A percentile compares a stretch with the other conserved stretches of the same genome.
Evolutionary conservation across 2,329 filamentous ascomycete species (phyloP).

Genomic region (Aquanectria penicillioides): DNA sequence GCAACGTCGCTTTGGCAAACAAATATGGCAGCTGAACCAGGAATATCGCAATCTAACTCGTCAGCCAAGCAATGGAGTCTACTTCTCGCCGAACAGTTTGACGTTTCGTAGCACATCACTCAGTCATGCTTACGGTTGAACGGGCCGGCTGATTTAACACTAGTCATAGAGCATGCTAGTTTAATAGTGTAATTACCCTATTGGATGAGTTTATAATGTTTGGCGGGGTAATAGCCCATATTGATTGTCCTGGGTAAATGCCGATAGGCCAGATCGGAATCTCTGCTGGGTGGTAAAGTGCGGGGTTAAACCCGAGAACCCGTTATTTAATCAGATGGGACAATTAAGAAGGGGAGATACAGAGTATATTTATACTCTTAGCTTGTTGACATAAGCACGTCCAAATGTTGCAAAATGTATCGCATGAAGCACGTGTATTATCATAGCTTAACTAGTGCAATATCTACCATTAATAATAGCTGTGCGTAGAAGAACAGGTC

Average conservation of each 20-base stretch:
- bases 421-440: too few relatives aligned
- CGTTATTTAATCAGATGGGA: too few relatives aligned
- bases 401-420: too few relatives aligned
- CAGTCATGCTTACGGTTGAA: neutral
- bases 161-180: neutral
- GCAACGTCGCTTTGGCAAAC: neutral
- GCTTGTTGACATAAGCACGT: too few relatives aligned
- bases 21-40: neutral
- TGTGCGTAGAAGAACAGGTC: too few relatives aligned
- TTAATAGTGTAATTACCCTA: neutral
- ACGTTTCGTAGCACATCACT: neutral
- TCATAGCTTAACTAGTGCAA: too few relatives aligned
- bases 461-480: too few relatives aligned
- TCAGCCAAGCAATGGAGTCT: neutral
- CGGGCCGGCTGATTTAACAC: constrained; percentile 1
- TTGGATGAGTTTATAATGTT: neutral
- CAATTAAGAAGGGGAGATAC: too few relatives aligned
- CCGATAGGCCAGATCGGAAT: neutral
- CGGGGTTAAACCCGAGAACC: neutral
- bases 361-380: too few relatives aligned
- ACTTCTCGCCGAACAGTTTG: neutral
- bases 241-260: neutral
- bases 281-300: neutral
- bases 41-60: neutral
- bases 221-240: too few relatives aligned